Base-by-base conservation (phyloP, 345 rosid genomes). In the Aurinia saxatilis region DNA sequence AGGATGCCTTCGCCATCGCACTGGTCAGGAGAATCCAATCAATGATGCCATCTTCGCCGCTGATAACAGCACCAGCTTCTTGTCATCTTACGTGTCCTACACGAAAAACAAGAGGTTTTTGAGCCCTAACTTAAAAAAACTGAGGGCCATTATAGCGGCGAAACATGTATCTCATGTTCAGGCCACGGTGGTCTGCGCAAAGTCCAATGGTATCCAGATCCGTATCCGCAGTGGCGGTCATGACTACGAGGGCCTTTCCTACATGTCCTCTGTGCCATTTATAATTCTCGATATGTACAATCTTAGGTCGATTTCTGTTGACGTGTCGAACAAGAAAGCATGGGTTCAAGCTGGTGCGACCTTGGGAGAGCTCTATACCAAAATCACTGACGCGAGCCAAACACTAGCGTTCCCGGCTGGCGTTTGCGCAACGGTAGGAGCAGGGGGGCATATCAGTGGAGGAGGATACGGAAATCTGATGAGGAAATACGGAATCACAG, bases 301-400 rank as follows among this genome's bases (percentile, higher is more conserved):
- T 40, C 77, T 84, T 6, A 78, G 86, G 29, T 60, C 75, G 6
- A 56, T 84, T 6, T 34, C 46, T 8, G 73, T 84, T 11, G 73
- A 78, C 53, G 38, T 76, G 4, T 13, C 54, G 0, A 49, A 47
- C 21, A 60, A 64, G 37, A 68, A 74, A 19, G 82, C 82, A 0
- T 78, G 86, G 84, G 79, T 76, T 38, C 80, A 81, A 16, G 65
- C 82, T 10, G 89, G 89, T 1, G 81, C 84, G 7, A 84, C 86
- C 2, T 31, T 67, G 19, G 89, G 89, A n/a, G 89, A 84, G 52
- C 65, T 79, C 13, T 77, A 81, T 66, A 63, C 68, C 31, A 65
- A 60, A 42, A 81, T 84, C 52, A 55, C 64, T 0, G 70, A 84
- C 19, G 75, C 73, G 18, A 79, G 82, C 62, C 54, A 42, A 6